Evolutionary conservation across 331 rosid species (phyloP).

Genomic region (Rhamnella rubrinervis): DNA sequence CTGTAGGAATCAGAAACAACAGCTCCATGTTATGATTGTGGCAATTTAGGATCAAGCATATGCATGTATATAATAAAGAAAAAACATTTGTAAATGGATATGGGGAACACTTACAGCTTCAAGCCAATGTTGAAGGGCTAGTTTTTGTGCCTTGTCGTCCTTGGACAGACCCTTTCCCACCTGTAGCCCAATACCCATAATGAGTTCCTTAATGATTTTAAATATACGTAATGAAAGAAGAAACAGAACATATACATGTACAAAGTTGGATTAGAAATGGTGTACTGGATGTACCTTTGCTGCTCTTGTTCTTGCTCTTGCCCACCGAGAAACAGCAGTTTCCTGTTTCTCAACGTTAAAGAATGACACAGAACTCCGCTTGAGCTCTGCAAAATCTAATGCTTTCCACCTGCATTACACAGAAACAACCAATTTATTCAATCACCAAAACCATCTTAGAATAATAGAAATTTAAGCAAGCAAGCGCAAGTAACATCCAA

Average conservation of each 20-base stretch:
- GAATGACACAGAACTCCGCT: slow-evolving; percentile 75
- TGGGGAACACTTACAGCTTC: slow-evolving; percentile 71
- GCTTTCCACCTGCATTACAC: slow-evolving; percentile 78
- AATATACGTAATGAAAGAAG: neutral
- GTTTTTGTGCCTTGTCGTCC: slow-evolving; percentile 91
- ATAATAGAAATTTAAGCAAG: neutral
- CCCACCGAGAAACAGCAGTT: slow-evolving; percentile 84
- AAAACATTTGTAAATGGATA: neutral
- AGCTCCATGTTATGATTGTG: neutral
- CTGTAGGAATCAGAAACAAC: slow-evolving; percentile 34
- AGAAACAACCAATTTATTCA: slow-evolving; percentile 12
- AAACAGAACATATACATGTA: neutral
- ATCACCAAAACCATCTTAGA: neutral
- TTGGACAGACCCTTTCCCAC: slow-evolving; percentile 96
- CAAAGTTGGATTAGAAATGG: neutral
- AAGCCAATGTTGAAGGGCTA: slow-evolving; percentile 97
- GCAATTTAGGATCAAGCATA: neutral
- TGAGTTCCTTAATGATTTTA: neutral
- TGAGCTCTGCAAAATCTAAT: slow-evolving; percentile 70
- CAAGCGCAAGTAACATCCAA: neutral
- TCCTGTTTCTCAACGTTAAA: slow-evolving; percentile 68
- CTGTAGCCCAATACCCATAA: slow-evolving; percentile 31
- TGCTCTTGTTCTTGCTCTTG: slow-evolving; percentile 87
- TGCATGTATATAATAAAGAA: too few species aligned
- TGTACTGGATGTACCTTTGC: slow-evolving; percentile 61